Evolutionary conservation across 1,139 yeast species (phyloP), one percentile per base, ranked within the genome.

Genomic region (Taphrina flavorubra): DNA sequence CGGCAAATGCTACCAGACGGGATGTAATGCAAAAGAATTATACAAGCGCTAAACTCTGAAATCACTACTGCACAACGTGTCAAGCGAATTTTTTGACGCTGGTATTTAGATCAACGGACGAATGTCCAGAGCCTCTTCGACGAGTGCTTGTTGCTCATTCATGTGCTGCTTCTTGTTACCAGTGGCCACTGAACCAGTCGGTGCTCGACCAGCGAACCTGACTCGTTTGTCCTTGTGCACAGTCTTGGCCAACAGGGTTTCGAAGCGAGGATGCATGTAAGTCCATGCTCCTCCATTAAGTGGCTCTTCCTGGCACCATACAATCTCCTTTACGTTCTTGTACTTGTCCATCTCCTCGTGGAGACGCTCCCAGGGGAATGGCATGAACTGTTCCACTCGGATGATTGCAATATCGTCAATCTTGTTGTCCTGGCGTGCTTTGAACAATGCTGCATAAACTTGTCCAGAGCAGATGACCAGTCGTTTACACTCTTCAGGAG

Each of bases 241-340:
- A 71, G 97, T 89, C 81, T 90, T 90, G 73, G 83, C 84, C 79
- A 94, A 80, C 59, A 88, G 84, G 63, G 96, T 89, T 71, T 82
- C 81, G 71, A 94, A 80, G 82, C 99, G 89, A 78, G 97, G 99
- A 72, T 84, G 83, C 71, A 83, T 92, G 77, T 78, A 91, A 49
- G 88, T 78, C 89, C 89, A 92, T 66, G 90, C 83, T 81, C 99
- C 99, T 88, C 94, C 94, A 83, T 95, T 95, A 82, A 94, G 85
- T 75, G 99, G 99, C 84, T 95, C 99, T 83, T 95, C 99, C 83
- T 95, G 99, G 81, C 96, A 89, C 95, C 95, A 95, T 61, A 92
- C 96, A 75, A 95, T 82, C 78, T 95, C 99, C 79, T 89, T 88
- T 72, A 88, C 78, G 79, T 87, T 87, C 77, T 96, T 91, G 84